These are phyloP conservation scores for Actinomortierella ambigua DNA, from an alignment of 371 early-diverging fungal species.

Conservation along the genomic window DNA sequence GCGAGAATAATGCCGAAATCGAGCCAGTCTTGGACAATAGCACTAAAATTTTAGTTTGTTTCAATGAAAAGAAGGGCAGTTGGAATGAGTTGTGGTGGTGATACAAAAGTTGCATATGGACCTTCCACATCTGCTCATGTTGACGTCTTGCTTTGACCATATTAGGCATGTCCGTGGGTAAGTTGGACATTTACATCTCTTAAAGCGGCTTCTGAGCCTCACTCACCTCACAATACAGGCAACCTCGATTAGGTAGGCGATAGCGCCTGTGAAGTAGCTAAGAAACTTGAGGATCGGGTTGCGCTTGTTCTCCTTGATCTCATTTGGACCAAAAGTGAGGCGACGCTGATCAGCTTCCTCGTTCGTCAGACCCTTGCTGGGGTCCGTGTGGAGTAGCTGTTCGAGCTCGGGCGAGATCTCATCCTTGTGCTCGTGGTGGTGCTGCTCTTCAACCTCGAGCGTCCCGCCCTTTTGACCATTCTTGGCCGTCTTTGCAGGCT, in stretches of 20 bases:
- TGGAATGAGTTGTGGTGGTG: no score
- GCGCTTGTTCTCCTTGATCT: conserved; percentile 78
- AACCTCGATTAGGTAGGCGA: conserved; percentile 87
- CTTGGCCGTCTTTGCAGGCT: conserved; percentile 4
- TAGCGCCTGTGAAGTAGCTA: conserved; percentile 89
- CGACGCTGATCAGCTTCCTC: conserved; percentile 65
- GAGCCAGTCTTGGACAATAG: conserved; percentile 74
- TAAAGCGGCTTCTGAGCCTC: conserved; percentile 52
- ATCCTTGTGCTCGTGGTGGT: conserved; percentile 73
- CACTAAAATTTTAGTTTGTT: conserved; percentile 6
- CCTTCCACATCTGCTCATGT: no score
- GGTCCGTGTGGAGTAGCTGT: conserved; percentile 71
- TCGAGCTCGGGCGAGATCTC: conserved; percentile 78
- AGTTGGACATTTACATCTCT: conserved; percentile 17
- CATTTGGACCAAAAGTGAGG: conserved; percentile 74
- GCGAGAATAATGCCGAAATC: conserved; percentile 88
- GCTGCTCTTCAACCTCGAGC: conserved; percentile 69
- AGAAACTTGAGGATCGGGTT: conserved; percentile 88
- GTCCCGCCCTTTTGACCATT: no score
- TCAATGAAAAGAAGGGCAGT: not conserved
- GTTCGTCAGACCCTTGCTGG: conserved; percentile 63
- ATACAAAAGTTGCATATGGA: no score
- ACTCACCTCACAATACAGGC: no score
- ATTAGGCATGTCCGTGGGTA: no score
- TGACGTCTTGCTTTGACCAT: no score